Evolutionary conservation across 2,329 filamentous ascomycete genomes (phyloP), one percentile per base, ranked within the genome.

Genomic region (Chrysosporium queenslandicum): DNA sequence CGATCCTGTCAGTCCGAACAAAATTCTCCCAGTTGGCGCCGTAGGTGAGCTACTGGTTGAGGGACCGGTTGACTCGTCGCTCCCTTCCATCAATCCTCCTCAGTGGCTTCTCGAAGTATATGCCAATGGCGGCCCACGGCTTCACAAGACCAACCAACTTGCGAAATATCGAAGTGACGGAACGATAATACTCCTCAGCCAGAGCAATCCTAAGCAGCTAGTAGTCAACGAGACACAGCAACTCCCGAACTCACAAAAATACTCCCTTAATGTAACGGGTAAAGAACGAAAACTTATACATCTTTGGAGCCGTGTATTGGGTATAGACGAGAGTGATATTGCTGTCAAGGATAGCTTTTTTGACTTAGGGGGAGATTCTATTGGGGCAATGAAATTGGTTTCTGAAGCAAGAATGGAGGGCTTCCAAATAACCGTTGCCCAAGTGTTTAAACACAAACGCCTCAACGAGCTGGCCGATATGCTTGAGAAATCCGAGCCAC

Each of bases 11-110:
- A 64, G 53, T 29, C 55, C 52, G 27, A 48, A 52, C 45, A 55
- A 70, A 34, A 67, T 77, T 23, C 71, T 78, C 66, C 77, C 77
- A 0, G 64, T 78, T 14, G 79, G 79, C 1, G 72, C 75, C 1
- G 66, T 78, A 0, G 78, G 78, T 0, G 81, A 84, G 59, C 66
- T 84, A 1, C 72, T 82, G 3, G 75, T 84, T 27, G 79, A 82
- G 58, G 79, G 79, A 0, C 76, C 76, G 0, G 77, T 68, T 30
- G 64, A 71, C 4, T 81, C 79, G 0, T 69, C 69, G 1, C 67
- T 68, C 11, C 72, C 71, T 1, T 82, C 81, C 55, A 72, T 82
- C 34, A 60, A 69, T 2, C 66, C 76, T 46, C 76, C 76, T 1
- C 29, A 23, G 11, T 58, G 56, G 54, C 25, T 37, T 4, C 30